phyloP scores from a whole-genome alignment of 345 rosid species.

The Mangifera indica region DNA sequence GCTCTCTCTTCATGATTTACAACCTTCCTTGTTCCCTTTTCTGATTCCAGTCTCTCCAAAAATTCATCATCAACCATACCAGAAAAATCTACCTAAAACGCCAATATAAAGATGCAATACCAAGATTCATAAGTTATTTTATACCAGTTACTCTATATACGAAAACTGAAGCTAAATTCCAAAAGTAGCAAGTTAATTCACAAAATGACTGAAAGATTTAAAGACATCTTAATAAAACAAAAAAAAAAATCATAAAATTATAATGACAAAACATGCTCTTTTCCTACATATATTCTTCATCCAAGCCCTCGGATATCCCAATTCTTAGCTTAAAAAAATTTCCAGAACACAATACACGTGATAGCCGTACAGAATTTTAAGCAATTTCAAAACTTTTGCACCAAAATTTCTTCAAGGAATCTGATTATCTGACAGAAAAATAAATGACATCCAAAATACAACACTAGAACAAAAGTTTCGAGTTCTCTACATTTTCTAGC shows the following conservation, averaged over 20 bases:
- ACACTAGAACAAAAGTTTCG: not conserved
- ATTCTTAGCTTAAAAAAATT: too few relatives aligned
- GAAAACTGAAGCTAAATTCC: slow-evolving; percentile 1
- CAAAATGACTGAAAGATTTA: not conserved
- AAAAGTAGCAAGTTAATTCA: not conserved
- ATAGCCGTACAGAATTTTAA: too few relatives aligned
- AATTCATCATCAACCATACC: slow-evolving; percentile 82
- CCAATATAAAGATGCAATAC: slow-evolving; percentile 2
- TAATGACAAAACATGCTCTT: not conserved
- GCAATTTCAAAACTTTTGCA: not conserved
- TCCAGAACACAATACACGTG: too few relatives aligned
- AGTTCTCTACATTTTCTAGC: not conserved
- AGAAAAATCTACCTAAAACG: slow-evolving; percentile 82
- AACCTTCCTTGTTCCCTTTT: slow-evolving; percentile 85
- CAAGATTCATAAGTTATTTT: not conserved
- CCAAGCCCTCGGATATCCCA: too few relatives aligned
- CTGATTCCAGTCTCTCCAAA: slow-evolving; percentile 64
- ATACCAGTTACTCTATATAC: not conserved
- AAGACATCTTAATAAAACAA: not conserved
- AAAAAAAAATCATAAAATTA: not conserved
- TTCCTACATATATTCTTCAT: not conserved
- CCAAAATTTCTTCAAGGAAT: not conserved
- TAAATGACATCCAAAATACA: not conserved
- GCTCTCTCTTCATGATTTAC: slow-evolving; percentile 97
- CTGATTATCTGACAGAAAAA: not conserved